Evolutionary conservation across 495 filamentous ascomycete genomes (phyloP), one percentile per base, ranked within the genome.

Genomic region (Gamarada debralockiae): DNA sequence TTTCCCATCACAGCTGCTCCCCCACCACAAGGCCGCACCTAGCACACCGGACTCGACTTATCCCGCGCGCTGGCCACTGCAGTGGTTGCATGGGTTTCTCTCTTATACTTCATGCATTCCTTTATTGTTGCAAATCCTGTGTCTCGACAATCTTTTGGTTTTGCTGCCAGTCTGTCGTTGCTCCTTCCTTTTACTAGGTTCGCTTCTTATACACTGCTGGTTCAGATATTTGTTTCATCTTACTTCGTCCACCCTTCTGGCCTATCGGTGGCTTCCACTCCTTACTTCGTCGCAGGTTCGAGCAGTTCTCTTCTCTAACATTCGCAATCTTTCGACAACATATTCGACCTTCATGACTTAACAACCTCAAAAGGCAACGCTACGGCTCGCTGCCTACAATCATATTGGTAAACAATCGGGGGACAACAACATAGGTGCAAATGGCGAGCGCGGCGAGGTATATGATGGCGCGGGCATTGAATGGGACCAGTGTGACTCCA

Each of bases 71-170:
- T 42, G 52, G 52, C 52, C 53, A 55, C 43, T 52, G 25, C 50
- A 41, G 15, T 38, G 21, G 31, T 17, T 53, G 55, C 52, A 52
- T 58, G 40, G 55, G 40, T 22, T 36, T 37, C 39, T 62, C 34
- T 50, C 60, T 62, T 62, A 59, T 62, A 62, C 52, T 59, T 59
- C 52, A 59, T 59, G 56, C 60, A 50, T 20, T 50, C 60, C 60
- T 51, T 45, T 46, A 53, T 41, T 29, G 39, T 22, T 46, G 39
- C 50, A 25, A 50, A 25, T 55, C 49, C 20, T 23, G 41, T 51
- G 42, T 58, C 55, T 56, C 46, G 48, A 57, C 47, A 47, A 50
- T 62, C 49, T 58, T 49, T 55, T 53, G 29, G 31, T 47, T 55
- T 51, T 57, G 52, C 52, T 58, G 50, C 45, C 48, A 53, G 48